Conservation (phyloP, 2,329 filamentous ascomycete genomes). For the Huntiella moniliformis region DNA sequence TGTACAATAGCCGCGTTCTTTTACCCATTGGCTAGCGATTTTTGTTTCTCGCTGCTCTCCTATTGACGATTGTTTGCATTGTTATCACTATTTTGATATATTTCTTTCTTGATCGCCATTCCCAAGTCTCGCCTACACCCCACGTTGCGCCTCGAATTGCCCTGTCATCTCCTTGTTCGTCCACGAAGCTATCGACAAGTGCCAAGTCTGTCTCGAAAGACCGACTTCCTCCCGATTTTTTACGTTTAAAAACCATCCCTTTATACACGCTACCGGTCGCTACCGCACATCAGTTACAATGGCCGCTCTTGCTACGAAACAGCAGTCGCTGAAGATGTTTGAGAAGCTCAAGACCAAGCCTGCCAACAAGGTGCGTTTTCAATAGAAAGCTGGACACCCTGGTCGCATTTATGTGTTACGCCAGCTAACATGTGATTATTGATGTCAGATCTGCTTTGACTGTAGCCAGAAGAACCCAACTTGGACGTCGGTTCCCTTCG, state of each 20-base stretch:
- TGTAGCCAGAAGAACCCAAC: slow-evolving; percentile 95
- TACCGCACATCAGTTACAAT: slow-evolving; percentile 20
- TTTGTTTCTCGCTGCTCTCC: no score
- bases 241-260: neutral
- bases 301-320: slow-evolving; percentile 63
- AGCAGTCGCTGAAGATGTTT: slow-evolving; percentile 92
- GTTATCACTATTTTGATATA: no score
- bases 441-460: slow-evolving; percentile 77
- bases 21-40: no score
- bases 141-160: no score
- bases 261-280: slow-evolving; percentile 1
- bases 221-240: neutral
- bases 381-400: no score
- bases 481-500: slow-evolving; percentile 93
- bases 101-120: no score
- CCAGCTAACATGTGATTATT: slow-evolving; percentile 12
- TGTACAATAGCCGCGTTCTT: no score
- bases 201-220: slow-evolving; percentile 8
- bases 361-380: slow-evolving; percentile 64
- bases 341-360: slow-evolving; percentile 89
- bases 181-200: no score
- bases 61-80: no score
- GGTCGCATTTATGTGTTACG: no score
- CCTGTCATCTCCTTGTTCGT: no score
- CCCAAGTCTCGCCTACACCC: no score